A percentile compares a stretch with the other conserved stretches of the same genome.
These are phyloP conservation scores for Tritrichomonas foetus DNA, from an alignment of 208 protist species.

Conservation along the genomic window DNA sequence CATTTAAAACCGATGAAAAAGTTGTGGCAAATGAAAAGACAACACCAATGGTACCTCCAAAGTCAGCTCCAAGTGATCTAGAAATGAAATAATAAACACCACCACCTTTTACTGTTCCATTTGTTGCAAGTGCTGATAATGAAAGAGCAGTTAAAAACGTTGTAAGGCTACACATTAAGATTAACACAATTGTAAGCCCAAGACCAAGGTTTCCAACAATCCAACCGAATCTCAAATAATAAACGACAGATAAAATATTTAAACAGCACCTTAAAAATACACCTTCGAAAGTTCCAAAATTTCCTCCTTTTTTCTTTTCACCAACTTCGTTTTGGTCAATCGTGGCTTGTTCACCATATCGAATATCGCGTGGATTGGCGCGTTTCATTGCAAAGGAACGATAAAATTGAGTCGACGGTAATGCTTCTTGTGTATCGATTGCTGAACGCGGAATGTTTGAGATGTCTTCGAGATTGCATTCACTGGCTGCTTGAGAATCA, in stretches of 20 bases:
- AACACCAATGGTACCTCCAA: conserved; percentile 38
- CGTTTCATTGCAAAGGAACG: neutral
- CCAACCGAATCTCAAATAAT: conserved; percentile 28
- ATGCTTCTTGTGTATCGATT: neutral
- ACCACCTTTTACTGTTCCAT: conserved; percentile 23
- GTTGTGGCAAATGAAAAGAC: conserved; percentile 21
- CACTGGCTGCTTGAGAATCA: no score
- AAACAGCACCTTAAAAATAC: neutral
- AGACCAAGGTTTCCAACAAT: neutral
- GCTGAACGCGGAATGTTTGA: neutral
- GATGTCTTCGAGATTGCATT: no score
- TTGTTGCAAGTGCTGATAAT: conserved; percentile 17
- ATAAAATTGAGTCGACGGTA: conserved; percentile 3
- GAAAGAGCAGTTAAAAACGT: neutral
- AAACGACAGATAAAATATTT: conserved; percentile 14
- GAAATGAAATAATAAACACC: conserved; percentile 35
- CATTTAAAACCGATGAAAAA: neutral
- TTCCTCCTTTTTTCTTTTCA: neutral
- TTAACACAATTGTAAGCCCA: neutral
- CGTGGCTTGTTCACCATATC: neutral
- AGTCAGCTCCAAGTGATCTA: conserved; percentile 35
- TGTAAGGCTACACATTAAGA: neutral
- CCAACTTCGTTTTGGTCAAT: neutral
- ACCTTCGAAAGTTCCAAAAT: neutral
- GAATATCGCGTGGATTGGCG: neutral